Percentiles rank a stretch among this genome's conserved stretches.
Conservation (phyloP, 192 early-diverging fungal genomes). For the Kappamyces sp. region DNA sequence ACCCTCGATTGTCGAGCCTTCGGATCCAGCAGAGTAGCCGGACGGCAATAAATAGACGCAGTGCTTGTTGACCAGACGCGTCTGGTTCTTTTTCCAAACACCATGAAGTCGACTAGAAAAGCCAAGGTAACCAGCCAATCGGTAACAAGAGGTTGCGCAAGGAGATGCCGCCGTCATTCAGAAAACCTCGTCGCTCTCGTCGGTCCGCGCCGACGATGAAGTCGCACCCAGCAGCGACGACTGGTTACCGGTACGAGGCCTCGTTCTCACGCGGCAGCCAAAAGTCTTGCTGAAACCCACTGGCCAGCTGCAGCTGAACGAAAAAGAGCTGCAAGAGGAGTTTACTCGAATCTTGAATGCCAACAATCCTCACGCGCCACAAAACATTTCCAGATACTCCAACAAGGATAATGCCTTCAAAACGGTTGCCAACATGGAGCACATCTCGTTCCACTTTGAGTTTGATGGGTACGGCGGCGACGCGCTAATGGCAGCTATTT, state of each 20-base stretch:
- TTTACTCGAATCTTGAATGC: constrained; percentile 59
- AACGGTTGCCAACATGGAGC: constrained; percentile 53
- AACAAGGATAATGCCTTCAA: constrained; percentile 53
- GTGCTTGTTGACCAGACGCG: background rate
- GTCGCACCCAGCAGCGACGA: constrained; percentile 32
- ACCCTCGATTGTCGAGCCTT: constrained; percentile 9
- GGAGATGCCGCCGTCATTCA: background rate
- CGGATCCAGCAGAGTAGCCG: background rate
- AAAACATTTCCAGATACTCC: constrained; percentile 58
- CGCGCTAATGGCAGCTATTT: constrained; percentile 32
- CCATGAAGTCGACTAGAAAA: constrained; percentile 22
- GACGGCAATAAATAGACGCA: background rate
- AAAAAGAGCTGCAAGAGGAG: constrained; percentile 54
- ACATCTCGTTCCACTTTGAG: constrained; percentile 55
- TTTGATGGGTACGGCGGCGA: constrained; percentile 45
- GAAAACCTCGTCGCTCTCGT: background rate
- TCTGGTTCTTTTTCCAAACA: constrained; percentile 11
- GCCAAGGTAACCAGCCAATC: constrained; percentile 12
- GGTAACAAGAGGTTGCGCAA: constrained; percentile 7
- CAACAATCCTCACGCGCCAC: constrained; percentile 59
- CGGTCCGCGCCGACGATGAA: constrained; percentile 14
- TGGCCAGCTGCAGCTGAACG: constrained; percentile 46
- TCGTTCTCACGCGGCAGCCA: constrained; percentile 27
- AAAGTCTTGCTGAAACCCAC: constrained; percentile 57
- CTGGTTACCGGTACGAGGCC: constrained; percentile 45